Percentiles rank a stretch among this genome's conserved stretches.
Conservation (phyloP, 768 basidiomycete species). For the Tricholoma terreum region DNA sequence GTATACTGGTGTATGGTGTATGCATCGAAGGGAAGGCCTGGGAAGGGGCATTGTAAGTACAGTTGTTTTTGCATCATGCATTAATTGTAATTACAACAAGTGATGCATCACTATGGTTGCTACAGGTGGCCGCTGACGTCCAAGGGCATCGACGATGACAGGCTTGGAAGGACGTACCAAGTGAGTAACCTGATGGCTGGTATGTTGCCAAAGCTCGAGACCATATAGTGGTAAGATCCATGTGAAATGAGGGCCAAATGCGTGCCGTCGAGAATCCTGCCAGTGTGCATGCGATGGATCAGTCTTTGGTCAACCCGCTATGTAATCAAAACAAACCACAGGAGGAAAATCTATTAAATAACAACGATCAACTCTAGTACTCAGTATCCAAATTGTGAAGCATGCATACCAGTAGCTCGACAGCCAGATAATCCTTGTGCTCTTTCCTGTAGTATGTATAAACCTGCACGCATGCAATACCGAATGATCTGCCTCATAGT, state of each 20-base stretch:
- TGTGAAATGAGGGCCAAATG: conserved; percentile 11
- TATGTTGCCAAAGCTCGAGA: conserved; percentile 10
- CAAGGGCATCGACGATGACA: no score
- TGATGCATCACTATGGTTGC: no score
- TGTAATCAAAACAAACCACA: background rate
- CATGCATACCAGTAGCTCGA: background rate
- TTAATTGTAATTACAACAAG: no score
- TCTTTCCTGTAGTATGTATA: conserved; percentile 2
- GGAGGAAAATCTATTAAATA: background rate
- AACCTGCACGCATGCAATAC: conserved; percentile 1
- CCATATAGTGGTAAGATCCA: conserved; percentile 10
- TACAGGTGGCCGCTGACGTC: no score
- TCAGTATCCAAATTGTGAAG: background rate
- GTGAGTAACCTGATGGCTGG: background rate
- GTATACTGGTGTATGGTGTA: no score
- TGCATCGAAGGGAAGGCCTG: no score
- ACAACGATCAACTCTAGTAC: background rate
- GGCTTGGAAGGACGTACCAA: background rate
- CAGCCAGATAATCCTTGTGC: background rate
- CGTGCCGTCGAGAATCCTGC: conserved; percentile 13
- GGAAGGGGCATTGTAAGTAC: no score
- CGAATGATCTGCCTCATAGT: background rate
- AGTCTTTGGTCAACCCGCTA: background rate
- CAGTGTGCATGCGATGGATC: background rate
- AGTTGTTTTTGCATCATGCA: no score